Evolutionary conservation across 2,329 filamentous ascomycete species (phyloP).

Genomic region (Davidsoniella neocaledoniae): DNA sequence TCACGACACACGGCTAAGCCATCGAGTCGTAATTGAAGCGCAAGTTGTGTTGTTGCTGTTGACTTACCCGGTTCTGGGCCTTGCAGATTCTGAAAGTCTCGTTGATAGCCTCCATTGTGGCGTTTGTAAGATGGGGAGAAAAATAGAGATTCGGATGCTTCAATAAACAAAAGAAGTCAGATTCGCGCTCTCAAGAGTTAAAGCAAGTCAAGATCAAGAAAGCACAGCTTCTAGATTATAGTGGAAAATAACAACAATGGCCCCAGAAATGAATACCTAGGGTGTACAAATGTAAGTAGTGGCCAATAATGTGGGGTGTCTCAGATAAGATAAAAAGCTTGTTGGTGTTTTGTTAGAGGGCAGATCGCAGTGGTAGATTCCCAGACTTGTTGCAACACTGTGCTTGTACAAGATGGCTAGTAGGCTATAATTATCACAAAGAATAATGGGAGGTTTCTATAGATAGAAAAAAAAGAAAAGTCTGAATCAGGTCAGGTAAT

Average conservation of each 20-base stretch:
- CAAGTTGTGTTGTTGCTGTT: background rate
- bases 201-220: background rate
- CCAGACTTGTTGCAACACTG: no score
- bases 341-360: background rate
- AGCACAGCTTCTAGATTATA: background rate
- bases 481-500: no score
- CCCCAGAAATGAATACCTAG: no score
- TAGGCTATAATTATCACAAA: no score
- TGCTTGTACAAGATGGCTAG: no score
- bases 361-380: background rate
- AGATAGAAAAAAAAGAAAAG: no score
- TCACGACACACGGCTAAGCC: background rate
- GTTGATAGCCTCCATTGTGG: slow-evolving; percentile 38
- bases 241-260: no score
- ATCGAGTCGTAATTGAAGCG: background rate
- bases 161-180: background rate
- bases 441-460: no score
- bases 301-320: background rate
- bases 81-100: slow-evolving; percentile 44
- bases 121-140: slow-evolving; percentile 1
- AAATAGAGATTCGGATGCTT: background rate
- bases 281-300: background rate
- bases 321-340: slow-evolving; percentile 5
- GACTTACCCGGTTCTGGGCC: slow-evolving; percentile 38
- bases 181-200: background rate